A percentile compares a stretch with the other conserved stretches of the same genome.
phyloP scores from a whole-genome alignment of 495 filamentous ascomycete species.

The Aspergillus nidulans region DNA sequence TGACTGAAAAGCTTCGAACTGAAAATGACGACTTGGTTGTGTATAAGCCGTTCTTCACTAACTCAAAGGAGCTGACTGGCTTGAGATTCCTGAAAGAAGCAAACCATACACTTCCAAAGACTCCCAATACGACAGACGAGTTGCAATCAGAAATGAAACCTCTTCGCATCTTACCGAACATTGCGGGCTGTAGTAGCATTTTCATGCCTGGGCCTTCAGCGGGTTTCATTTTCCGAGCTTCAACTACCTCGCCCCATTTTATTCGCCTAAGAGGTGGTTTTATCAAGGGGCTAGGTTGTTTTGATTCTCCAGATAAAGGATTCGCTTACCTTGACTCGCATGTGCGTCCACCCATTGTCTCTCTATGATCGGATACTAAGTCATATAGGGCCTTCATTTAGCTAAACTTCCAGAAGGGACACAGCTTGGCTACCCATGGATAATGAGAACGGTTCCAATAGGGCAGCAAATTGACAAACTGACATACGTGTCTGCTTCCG shows the following conservation, averaged over 20 bases:
- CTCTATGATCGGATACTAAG: not conserved
- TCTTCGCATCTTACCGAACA: constrained; percentile 58
- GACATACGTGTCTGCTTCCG: constrained; percentile 67
- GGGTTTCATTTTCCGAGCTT: constrained; percentile 72
- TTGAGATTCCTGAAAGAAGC: constrained; percentile 74
- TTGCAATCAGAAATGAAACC: constrained; percentile 41
- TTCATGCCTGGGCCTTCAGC: constrained; percentile 76
- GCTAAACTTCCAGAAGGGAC: constrained; percentile 61
- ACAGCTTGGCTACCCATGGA: constrained; percentile 67
- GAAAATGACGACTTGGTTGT: constrained; percentile 77
- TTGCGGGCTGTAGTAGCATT: constrained; percentile 71
- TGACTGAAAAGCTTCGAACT: constrained; percentile 59
- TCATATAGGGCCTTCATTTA: constrained; percentile 54
- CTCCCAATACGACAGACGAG: constrained; percentile 31
- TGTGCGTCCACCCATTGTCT: constrained; percentile 21
- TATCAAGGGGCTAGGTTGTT: constrained; percentile 62
- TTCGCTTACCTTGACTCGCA: constrained; percentile 72
- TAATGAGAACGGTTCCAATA: constrained; percentile 62
- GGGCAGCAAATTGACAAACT: constrained; percentile 68
- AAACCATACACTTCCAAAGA: constrained; percentile 56
- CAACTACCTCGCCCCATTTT: constrained; percentile 68
- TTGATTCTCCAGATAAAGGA: constrained; percentile 66
- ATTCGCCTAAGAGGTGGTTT: constrained; percentile 61
- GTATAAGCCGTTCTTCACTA: constrained; percentile 69
- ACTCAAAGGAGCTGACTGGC: constrained; percentile 29